phyloP scores from a whole-genome alignment of 2,329 filamentous ascomycete species.

The Colletotrichum sp. region DNA sequence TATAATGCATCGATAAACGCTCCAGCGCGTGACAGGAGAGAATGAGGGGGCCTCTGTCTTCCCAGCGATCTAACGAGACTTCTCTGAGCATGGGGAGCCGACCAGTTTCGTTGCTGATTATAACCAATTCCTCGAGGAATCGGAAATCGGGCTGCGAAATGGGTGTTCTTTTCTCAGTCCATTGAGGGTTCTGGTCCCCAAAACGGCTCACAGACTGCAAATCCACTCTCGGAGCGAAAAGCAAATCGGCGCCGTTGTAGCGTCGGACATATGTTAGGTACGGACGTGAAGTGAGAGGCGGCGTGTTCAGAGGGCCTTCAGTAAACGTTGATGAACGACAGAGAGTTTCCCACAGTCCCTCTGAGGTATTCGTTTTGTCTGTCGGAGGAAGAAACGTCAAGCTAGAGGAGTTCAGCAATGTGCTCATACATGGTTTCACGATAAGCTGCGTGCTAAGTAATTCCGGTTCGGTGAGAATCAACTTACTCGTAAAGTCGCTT shows the following conservation, averaged over 20 bases:
- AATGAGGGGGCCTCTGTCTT: neutral
- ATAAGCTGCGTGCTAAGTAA: rapidly evolving
- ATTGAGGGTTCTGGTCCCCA: neutral
- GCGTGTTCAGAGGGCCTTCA: neutral
- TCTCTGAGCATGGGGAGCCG: neutral
- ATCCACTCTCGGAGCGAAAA: neutral
- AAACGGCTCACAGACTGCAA: neutral
- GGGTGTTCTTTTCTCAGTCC: neutral
- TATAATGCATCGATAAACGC: neutral
- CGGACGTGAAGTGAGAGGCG: neutral
- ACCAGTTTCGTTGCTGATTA: neutral
- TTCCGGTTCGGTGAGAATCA: neutral
- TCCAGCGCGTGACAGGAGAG: neutral
- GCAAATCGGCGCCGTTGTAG: neutral
- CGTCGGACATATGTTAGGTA: neutral
- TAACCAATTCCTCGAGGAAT: neutral
- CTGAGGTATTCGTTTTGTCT: neutral
- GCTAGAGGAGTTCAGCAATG: neutral
- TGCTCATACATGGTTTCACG: neutral
- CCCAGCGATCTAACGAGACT: neutral
- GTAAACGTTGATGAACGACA: neutral
- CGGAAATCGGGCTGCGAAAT: too few relatives aligned
- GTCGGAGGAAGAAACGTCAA: neutral
- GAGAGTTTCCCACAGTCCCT: too few relatives aligned
- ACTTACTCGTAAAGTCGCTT: neutral